Evolutionary conservation across 2,329 filamentous ascomycete genomes (phyloP).

Genomic region (Microdochium paspali): DNA sequence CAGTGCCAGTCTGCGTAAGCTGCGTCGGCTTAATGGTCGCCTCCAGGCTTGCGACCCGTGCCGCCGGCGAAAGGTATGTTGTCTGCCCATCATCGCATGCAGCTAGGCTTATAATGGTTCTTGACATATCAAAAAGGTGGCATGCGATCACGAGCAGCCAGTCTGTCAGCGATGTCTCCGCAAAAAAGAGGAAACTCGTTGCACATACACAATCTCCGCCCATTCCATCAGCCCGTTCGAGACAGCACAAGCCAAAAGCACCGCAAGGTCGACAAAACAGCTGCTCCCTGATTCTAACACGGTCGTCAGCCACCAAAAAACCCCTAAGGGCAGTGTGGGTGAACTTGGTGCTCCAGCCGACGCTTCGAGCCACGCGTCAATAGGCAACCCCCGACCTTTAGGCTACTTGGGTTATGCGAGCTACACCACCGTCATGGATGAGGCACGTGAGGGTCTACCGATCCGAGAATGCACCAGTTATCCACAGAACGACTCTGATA

Average conservation of each 20-base stretch:
- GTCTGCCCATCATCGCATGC: too few relatives aligned
- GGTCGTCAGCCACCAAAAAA: background rate
- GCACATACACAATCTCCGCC: background rate
- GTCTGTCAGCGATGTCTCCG: constrained; percentile 28
- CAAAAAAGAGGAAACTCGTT: constrained; percentile 19
- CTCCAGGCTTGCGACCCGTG: constrained; percentile 15
- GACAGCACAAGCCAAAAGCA: background rate
- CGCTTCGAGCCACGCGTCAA: background rate
- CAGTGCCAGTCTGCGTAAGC: background rate
- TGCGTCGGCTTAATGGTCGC: background rate
- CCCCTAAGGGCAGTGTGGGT: background rate
- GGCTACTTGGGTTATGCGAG: background rate
- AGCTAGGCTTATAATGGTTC: too few relatives aligned
- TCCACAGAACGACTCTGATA: background rate
- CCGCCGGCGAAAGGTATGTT: constrained; percentile 25
- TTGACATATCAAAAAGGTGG: constrained; percentile 21
- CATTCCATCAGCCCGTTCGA: background rate
- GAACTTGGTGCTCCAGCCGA: background rate
- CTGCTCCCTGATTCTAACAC: background rate
- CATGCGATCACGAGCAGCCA: constrained; percentile 30
- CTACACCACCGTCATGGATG: background rate
- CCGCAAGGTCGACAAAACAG: background rate
- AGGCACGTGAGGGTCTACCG: background rate
- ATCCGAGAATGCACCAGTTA: background rate
- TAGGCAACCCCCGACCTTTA: background rate